A percentile compares a stretch with the other conserved stretches of the same genome.
These are phyloP conservation scores for Tolypocladium album DNA, from an alignment of 2,329 filamentous ascomycete species.

Conservation along the genomic window DNA sequence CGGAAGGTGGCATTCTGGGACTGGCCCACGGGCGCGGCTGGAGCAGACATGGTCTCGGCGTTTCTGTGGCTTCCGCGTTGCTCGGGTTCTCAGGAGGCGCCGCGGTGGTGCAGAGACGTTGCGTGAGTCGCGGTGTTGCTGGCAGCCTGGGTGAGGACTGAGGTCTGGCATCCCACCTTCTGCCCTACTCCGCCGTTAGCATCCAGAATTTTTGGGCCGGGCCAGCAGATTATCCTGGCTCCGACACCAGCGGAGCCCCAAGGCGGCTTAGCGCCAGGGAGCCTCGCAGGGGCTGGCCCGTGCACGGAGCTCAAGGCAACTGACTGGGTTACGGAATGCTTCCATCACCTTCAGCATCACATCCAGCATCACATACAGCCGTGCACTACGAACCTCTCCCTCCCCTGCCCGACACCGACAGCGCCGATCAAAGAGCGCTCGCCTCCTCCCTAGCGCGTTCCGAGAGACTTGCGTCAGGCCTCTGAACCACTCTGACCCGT, in stretches of 20 bases:
- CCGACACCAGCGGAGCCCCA: slow-evolving; percentile 11
- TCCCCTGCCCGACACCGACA: not conserved
- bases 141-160: slow-evolving; percentile 16
- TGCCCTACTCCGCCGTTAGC: slow-evolving; percentile 21
- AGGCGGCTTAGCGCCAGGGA: slow-evolving; percentile 12
- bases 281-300: slow-evolving; percentile 13
- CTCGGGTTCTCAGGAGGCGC: slow-evolving; percentile 16
- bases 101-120: slow-evolving; percentile 17
- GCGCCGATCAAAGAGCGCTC: not conserved
- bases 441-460: not conserved
- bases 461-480: not conserved
- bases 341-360: slow-evolving; percentile 20
- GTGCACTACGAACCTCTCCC: slow-evolving; percentile 1
- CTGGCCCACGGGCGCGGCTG: slow-evolving; percentile 23
- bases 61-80: slow-evolving; percentile 20
- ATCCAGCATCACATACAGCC: not conserved
- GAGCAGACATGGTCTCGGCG: slow-evolving; percentile 34
- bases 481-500: not conserved
- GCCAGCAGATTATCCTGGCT: slow-evolving; percentile 27
- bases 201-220: slow-evolving; percentile 29
- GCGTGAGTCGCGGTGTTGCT: slow-evolving; percentile 16
- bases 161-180: slow-evolving; percentile 27
- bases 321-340: slow-evolving; percentile 28
- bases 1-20: slow-evolving; percentile 45
- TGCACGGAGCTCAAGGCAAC: slow-evolving; percentile 29